These are phyloP conservation scores for Globisporangium nunn DNA, from an alignment of 352 stramenopile genomes.

Conservation along the genomic window DNA sequence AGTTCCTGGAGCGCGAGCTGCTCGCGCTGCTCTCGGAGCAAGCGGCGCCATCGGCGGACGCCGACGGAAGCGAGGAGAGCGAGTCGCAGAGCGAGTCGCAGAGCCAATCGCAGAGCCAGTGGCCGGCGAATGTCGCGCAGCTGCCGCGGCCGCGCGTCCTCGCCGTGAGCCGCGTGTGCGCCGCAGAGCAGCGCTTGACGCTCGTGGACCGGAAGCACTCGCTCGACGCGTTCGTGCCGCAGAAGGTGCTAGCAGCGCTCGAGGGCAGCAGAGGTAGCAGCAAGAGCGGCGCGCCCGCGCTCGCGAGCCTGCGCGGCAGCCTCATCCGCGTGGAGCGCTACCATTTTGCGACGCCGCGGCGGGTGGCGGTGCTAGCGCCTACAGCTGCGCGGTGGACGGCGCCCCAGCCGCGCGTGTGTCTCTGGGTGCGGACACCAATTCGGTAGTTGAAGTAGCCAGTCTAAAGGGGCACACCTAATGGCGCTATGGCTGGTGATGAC, in stretches of 20 bases:
- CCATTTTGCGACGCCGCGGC: conserved; percentile 39
- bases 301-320: conserved; percentile 39
- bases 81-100: conserved; percentile 23
- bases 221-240: conserved; percentile 44
- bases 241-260: conserved; percentile 7
- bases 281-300: conserved; percentile 18
- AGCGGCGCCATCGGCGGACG: conserved; percentile 13
- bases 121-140: neutral
- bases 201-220: conserved; percentile 43
- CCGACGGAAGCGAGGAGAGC: conserved; percentile 45
- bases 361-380: conserved; percentile 27
- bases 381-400: conserved; percentile 5
- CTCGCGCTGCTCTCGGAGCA: conserved; percentile 33
- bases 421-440: conserved; percentile 17
- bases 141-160: conserved; percentile 32
- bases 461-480: too few relatives aligned
- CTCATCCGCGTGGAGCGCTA: conserved; percentile 54
- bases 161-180: conserved; percentile 40
- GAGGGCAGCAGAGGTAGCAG: too few relatives aligned
- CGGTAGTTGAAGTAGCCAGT: too few relatives aligned
- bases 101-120: conserved; percentile 14
- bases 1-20: conserved; percentile 53
- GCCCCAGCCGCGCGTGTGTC: conserved; percentile 21
- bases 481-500: neutral
- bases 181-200: conserved; percentile 27